Percentiles rank a stretch among this genome's conserved stretches.
These are phyloP conservation scores for Solanum neorickii DNA, from an alignment of 257 asterid genomes.

Conservation along the genomic window DNA sequence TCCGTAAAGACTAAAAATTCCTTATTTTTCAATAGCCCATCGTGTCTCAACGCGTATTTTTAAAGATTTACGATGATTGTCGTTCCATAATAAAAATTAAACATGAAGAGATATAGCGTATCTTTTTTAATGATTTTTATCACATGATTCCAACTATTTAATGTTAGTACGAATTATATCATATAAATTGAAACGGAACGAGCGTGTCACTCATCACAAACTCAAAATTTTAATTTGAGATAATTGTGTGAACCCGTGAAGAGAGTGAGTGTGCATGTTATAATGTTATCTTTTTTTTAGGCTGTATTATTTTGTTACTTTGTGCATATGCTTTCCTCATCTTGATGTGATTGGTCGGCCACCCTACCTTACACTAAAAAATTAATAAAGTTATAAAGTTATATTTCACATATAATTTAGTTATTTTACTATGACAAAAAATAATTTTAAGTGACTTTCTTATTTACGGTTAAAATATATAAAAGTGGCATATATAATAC, in stretches of 20 bases:
- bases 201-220: not conserved
- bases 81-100: not conserved
- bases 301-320: not conserved
- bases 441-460: not conserved
- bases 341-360: constrained; percentile 3
- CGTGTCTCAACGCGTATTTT: not conserved
- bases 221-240: not conserved
- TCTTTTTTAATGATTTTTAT: rapidly evolving
- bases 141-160: rapidly evolving
- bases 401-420: not conserved
- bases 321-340: not conserved
- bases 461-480: not conserved
- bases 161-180: not conserved
- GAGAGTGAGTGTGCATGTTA: not conserved
- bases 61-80: not conserved
- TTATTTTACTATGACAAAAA: not conserved
- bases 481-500: not conserved
- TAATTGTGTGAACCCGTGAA: not conserved
- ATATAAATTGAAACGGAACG: not conserved
- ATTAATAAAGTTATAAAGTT: not conserved
- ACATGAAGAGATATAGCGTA: not conserved
- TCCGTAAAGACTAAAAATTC: not conserved
- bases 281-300: not conserved
- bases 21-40: not conserved
- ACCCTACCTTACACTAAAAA: not conserved